Base-by-base conservation (phyloP, 768 basidiomycete species). In the Xerocomellus dryophilus region DNA sequence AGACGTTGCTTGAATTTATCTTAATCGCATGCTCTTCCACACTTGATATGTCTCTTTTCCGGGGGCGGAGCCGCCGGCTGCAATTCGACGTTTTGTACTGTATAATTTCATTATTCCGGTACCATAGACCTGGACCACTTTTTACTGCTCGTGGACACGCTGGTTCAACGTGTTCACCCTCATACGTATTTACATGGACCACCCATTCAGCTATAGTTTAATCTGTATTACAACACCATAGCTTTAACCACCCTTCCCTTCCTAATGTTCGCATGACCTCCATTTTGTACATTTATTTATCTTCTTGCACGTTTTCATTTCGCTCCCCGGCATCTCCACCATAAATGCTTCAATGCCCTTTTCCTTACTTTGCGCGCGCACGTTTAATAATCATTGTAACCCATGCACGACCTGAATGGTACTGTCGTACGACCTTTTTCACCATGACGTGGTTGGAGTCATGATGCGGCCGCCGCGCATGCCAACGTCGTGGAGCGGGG, bases 111-210 rank as follows among this genome's bases (percentile, higher is more conserved):
- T 54, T 53, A 56, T 66, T 56, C 42, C 15, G 25, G 42, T 61
- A 38, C 34, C 17, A 61, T 67, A 51, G n/a, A 54, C 14, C 50
- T 59, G 36, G 43, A 47, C 42, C 11, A 5, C 20, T 44, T 27
- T 8, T 47, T 39, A 21, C 15, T 27, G 17, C 17, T 27, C 34
- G 6, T 47, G 53, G 60, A 51, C 43, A 32, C 50, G 34, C 43
- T 7, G 39, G 27, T 29, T 29, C 27, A 46, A 43, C 51, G 51
- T 20, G 60, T 57, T 58, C 51, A 18, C 34, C 25, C 25, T 29
- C 42, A 53, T 58, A 47, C 65, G 54, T 67, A 69, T 50, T 57
- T 59, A 67, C 51, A 63, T 9, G 47, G 58, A 67, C 58, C 2
- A 40, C 43, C 14, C 51, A 34, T 46, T n/a, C 54, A n/a, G 15